Conservation (phyloP, 805 yeast species). For the Metschnikowia sp. region DNA sequence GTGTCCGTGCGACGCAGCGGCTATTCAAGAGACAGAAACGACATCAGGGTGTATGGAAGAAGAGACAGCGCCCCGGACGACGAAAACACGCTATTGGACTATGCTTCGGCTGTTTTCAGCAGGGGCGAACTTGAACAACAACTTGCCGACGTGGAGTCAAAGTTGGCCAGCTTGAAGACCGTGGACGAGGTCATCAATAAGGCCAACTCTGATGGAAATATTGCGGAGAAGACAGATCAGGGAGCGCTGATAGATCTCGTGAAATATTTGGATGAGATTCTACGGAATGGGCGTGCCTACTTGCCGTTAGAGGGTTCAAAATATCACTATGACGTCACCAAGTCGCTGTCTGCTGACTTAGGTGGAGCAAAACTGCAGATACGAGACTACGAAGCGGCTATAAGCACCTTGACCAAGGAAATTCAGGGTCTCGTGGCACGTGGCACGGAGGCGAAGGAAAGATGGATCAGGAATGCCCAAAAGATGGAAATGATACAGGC, state of each 20-base stretch:
- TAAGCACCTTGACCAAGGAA: slow-evolving; percentile 22
- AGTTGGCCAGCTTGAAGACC: slow-evolving; percentile 15
- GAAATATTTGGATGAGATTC: slow-evolving; percentile 20
- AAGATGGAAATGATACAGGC: slow-evolving; percentile 28
- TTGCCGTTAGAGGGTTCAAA: slow-evolving; percentile 18
- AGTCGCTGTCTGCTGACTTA: slow-evolving; percentile 20
- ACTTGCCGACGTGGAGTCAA: slow-evolving; percentile 19
- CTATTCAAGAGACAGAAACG: background rate
- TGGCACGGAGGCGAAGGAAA: slow-evolving; percentile 30
- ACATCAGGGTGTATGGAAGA: background rate
- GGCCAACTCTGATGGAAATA: background rate
- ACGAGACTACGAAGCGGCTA: slow-evolving; percentile 31
- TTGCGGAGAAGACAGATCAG: background rate
- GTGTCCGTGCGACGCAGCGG: slow-evolving; percentile 10
- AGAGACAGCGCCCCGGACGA: slow-evolving; percentile 7
- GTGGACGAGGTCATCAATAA: slow-evolving; percentile 15
- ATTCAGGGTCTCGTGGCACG: slow-evolving; percentile 29
- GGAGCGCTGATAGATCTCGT: slow-evolving; percentile 14
- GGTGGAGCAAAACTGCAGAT: slow-evolving; percentile 18
- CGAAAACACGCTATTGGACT: slow-evolving; percentile 2
- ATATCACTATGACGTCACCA: slow-evolving; percentile 25
- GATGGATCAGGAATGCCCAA: slow-evolving; percentile 35
- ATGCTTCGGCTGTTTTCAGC: slow-evolving; percentile 15
- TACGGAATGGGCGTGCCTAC: slow-evolving; percentile 22
- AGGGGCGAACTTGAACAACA: slow-evolving; percentile 19